These are phyloP conservation scores for Gracilaria domingensis DNA, from an alignment of 23 red algal genomes.

Conservation along the genomic window DNA sequence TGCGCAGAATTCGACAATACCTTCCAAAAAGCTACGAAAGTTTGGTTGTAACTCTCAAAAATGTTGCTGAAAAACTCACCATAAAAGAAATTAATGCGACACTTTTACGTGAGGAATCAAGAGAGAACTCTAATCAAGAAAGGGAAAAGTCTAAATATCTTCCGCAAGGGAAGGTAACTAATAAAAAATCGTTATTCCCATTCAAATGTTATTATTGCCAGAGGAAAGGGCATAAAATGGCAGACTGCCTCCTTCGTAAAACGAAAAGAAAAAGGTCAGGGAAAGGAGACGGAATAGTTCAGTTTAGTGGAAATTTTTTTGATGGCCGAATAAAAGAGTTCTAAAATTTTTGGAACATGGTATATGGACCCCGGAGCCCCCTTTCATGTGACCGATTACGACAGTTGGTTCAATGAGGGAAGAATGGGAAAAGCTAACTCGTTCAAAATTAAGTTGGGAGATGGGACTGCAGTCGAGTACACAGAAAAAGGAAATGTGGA, in stretches of 20 bases:
- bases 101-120: slow-evolving; percentile 1
- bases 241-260: neutral
- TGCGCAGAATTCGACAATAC: neutral
- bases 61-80: too few relatives aligned
- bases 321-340: neutral
- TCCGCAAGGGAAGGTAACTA: neutral
- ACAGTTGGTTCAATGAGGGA: neutral
- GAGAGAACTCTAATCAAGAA: neutral
- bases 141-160: neutral
- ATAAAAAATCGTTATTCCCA: neutral
- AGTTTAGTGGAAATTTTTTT: neutral
- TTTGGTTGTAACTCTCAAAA: too few relatives aligned
- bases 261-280: neutral
- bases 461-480: neutral
- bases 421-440: neutral
- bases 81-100: slow-evolving; percentile 21
- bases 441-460: neutral
- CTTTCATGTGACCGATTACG: slow-evolving; percentile 12
- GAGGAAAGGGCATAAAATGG: slow-evolving; percentile 10
- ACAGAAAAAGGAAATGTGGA: neutral
- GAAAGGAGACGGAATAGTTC: neutral
- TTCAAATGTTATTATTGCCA: slow-evolving; percentile 5
- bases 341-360: slow-evolving; percentile 11
- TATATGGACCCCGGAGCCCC: slow-evolving; percentile 33
- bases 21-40: too few relatives aligned